Base-by-base conservation (phyloP, 2,329 filamentous ascomycete genomes). In the Septoria petroselini region DNA sequence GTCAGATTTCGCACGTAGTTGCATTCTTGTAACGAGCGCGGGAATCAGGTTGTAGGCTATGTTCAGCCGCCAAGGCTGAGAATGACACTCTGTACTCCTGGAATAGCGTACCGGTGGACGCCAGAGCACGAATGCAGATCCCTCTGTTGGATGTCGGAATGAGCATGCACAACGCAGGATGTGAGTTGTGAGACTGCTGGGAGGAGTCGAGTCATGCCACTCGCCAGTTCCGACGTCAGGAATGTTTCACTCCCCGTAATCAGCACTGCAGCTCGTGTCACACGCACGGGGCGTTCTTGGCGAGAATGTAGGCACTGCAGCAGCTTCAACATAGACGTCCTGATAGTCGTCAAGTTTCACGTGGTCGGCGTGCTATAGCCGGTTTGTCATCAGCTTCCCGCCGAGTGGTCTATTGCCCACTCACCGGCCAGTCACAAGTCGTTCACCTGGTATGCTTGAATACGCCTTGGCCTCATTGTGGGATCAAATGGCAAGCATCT, bases 181-280 rank as follows among this genome's bases (percentile, higher is more conserved):
- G 30, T 33, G 30, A 23, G 15, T 37, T 23, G 31, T 37, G 31
- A 45, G 42, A 45, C 42, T 37, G 17, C 42, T 19, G 29, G 33
- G 19, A 7, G 11, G 18, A 38, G 17, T 19, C 31, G 31, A 44
- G 31, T 44, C 42, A 37, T 37, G 42, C 30, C 31, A 29, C 31
- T 23, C 9, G 31, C 42, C 31, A 35, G 9, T 25, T 34, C 17
- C 42, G 33, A 23, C 31, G 19, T 45, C 31, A 29, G 42, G 42
- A 45, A 45, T 45, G 42, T 45, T 45, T 45, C 30, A 35, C 9
- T 45, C 31, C n/a, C n/a, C 42, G 42, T 38, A 31, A 45, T 45
- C 31, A 34, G 19, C 31, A 27, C 12, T 33, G 33, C 30, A 35
- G 31, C 42, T 45, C 42, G 42, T 29, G 33, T 45, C 42, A 37